Evolutionary conservation across 805 yeast species (phyloP).

Genomic region (Sugiyamaella valdiviana): DNA sequence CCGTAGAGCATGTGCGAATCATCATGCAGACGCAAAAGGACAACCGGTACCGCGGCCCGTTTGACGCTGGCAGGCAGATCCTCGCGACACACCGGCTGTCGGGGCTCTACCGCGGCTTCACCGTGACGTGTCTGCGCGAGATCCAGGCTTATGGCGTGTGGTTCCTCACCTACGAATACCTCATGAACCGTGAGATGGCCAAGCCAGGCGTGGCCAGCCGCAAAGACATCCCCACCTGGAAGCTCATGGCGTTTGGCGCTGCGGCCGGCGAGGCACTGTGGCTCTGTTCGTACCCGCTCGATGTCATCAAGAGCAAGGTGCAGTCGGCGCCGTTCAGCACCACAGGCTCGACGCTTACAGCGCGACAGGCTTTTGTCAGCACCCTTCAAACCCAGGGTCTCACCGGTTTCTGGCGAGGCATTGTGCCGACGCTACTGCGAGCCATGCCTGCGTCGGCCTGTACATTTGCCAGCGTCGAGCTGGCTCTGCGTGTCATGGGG

Average conservation of each 20-base stretch:
- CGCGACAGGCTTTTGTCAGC: slow-evolving; percentile 36
- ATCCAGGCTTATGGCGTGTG: slow-evolving; percentile 72
- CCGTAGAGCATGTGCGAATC: slow-evolving; percentile 62
- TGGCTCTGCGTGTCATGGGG: slow-evolving; percentile 45
- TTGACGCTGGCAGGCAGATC: slow-evolving; percentile 41
- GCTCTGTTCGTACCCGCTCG: slow-evolving; percentile 65
- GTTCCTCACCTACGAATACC: slow-evolving; percentile 59
- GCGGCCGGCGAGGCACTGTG: slow-evolving; percentile 64
- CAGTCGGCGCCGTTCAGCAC: slow-evolving; percentile 50
- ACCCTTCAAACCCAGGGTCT: slow-evolving; percentile 42
- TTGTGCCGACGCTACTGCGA: slow-evolving; percentile 47
- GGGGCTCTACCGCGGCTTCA: slow-evolving; percentile 52
- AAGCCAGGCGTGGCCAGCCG: slow-evolving; percentile 30
- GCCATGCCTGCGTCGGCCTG: slow-evolving; percentile 71
- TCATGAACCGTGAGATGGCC: slow-evolving; percentile 34
- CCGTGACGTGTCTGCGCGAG: slow-evolving; percentile 52
- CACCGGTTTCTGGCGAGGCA: slow-evolving; percentile 52
- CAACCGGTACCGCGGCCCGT: slow-evolving; percentile 36
- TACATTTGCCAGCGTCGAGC: slow-evolving; percentile 71
- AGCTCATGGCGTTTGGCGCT: slow-evolving; percentile 54
- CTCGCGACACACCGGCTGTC: slow-evolving; percentile 37
- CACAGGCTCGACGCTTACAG: slow-evolving; percentile 2
- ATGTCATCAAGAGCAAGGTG: slow-evolving; percentile 55
- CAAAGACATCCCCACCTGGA: slow-evolving; percentile 47
- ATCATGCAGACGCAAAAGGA: slow-evolving; percentile 48